Evolutionary conservation across 805 yeast species (phyloP), one percentile per base, ranked within the genome.

Genomic region (Hanseniaspora pseudoguilliermondii): DNA sequence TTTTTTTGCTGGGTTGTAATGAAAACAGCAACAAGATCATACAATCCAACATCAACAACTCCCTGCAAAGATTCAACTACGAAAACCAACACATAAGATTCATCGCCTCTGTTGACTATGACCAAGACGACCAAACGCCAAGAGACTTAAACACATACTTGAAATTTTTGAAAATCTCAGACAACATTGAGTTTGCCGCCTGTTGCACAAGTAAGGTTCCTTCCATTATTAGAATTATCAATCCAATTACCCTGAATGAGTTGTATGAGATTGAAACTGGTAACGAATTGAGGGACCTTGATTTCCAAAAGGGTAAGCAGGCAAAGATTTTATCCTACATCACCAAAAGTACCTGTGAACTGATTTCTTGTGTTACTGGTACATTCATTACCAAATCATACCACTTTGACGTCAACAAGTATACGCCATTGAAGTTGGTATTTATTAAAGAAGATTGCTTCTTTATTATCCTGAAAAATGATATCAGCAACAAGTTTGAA

Each of bases 1-100:
- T 76, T 20, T 79, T 89, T 18, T 70, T 86, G 47, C 75, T 84
- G 44, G 95, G 95, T 3, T 81, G 89, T 62, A 90, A 90, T 66
- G 88, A 85, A 62, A 75, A 80, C 49, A 68, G 81, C 4, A 74
- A 73, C 47, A 73, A 77, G 74, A 74, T 65, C 83, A 81, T 57
- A 70, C 74, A 59, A 86, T 88, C 66, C 78, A 81, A 62, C 90
- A 85, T 68, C 15, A 53, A 53, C 47, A 53, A 53, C 40, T 46
- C 50, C 5, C 67, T 91, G 63, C 73, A 95, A 57, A 82, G 83
- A 65, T 85, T 78, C 63, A 73, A 73, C 23, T 81, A 70, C 63
- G 78, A 76, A 56, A 77, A 80, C 55, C 82, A 83, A 48, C 86
- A 81, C 64, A 70, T 82, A 60, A 77, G 79, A 59, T 80, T 78